phyloP scores from a whole-genome alignment of 2,329 filamentous ascomycete species.

The Shiraia sp. region DNA sequence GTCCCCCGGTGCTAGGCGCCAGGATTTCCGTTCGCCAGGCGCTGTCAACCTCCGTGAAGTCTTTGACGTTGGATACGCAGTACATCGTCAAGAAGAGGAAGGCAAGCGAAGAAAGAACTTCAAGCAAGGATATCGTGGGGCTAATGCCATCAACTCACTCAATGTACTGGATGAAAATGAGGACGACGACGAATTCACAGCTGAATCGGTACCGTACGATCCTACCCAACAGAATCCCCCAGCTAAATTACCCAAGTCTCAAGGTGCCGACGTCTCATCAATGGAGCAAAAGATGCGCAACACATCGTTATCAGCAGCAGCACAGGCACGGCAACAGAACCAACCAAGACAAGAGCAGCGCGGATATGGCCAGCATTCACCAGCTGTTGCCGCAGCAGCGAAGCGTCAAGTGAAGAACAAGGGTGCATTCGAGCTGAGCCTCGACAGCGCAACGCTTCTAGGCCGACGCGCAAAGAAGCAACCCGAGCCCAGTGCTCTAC shows the following conservation, averaged over 20 bases:
- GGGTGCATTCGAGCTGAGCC: conserved; percentile 86
- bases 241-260: conserved; percentile 69
- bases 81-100: conserved; percentile 95
- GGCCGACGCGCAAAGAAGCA: conserved; percentile 66
- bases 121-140: conserved; percentile 68
- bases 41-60: conserved; percentile 95
- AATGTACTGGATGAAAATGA: conserved; percentile 68
- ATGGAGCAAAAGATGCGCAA: conserved; percentile 88
- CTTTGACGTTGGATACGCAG: conserved; percentile 97
- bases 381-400: conserved; percentile 80
- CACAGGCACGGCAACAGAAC: conserved; percentile 58
- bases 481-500: conserved; percentile 51
- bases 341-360: conserved; percentile 55
- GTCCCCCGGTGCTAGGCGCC: conserved; percentile 68
- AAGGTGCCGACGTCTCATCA: conserved; percentile 65
- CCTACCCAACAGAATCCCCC: conserved; percentile 54
- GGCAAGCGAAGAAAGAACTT: conserved; percentile 87
- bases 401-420: conserved; percentile 78
- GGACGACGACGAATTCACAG: conserved; percentile 68
- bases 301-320: conserved; percentile 72
- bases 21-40: conserved; percentile 93
- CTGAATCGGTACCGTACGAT: conserved; percentile 62
- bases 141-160: conserved; percentile 66
- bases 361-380: conserved; percentile 88
- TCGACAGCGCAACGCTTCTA: conserved; percentile 87